Base-by-base conservation (phyloP, 257 asterid species). In the Solanum clarkiae region DNA sequence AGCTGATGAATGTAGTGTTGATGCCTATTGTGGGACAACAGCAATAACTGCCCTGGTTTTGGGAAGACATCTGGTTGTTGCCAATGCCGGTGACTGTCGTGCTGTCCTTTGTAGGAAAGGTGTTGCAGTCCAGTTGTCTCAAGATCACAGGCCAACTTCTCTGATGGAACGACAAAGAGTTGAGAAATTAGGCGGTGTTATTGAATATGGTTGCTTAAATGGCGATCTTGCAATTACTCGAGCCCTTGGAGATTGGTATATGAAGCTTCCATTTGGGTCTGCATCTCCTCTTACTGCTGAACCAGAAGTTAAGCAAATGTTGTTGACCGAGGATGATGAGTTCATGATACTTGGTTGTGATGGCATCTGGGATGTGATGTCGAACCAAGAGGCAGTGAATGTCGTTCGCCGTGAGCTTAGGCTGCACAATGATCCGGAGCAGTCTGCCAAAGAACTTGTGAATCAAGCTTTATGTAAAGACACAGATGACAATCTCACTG, bases 11-110 rank as follows among this genome's bases (percentile, higher is more conserved):
- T 83, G 88, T 72, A 87, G 83, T n/a, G 86, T 95, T 57, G 93
- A 92, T 88, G 88, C 91, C 0, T 93, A 72, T 45, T 95, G 98
- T 86, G 99, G 99, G 79, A 96, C 99, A 51, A 96, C 99, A 22
- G 98, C 98, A 36, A 90, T 95, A 17, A 94, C 98, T 18, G 98
- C 95, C 54, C 90, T 95, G 29, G 89, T 96, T 14, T 88, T 93
- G 36, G 99, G 98, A 68, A 92, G 89, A 69, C 92, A 92, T 89
- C 92, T 96, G 14, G 89, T 95, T 2, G 71, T 95, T 80, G 97
- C 98, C 55, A 96, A 96, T 86, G 98, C 97, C 56, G 99, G 99
- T 1, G 99, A 96, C 74, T 96, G 97, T 72, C 95, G 99, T 15
- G 99, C 99, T 24, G 98, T 96, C 77, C 92, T 96, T 16, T 94